Conservation (phyloP, 176 grass and related monocot genomes). For the Ensete glaucum region DNA sequence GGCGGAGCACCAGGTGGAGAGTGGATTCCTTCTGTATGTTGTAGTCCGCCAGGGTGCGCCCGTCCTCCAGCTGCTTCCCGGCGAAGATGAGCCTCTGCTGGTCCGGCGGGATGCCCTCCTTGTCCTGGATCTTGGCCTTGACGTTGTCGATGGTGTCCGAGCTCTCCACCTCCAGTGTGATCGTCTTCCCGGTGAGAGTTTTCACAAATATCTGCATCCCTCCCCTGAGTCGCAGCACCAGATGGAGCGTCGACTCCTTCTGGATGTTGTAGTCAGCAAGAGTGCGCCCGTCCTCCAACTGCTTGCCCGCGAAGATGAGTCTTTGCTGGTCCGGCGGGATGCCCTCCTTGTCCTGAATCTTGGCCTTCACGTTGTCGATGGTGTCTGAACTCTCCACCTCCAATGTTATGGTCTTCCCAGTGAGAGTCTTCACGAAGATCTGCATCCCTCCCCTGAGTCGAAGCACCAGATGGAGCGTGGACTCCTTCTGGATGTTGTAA, state of each 20-base stretch:
- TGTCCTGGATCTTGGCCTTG: constrained; percentile 18
- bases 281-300: constrained; percentile 10
- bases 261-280: constrained; percentile 16
- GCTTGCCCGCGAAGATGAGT: constrained; percentile 4
- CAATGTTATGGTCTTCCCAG: constrained; percentile 4
- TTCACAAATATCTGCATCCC: constrained; percentile 7
- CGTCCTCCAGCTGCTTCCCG: constrained; percentile 3
- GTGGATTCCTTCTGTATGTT: constrained; percentile 25
- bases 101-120: constrained; percentile 16
- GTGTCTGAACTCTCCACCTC: constrained; percentile 10
- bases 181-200: background rate
- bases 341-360: constrained; percentile 19
- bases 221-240: too few species aligned
- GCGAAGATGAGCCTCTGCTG: constrained; percentile 15
- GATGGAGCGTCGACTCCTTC: constrained; percentile 9
- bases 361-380: constrained; percentile 16
- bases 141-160: constrained; percentile 11
- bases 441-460: constrained; percentile 3
- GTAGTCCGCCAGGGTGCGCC: constrained; percentile 9
- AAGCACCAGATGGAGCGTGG: constrained; percentile 38
- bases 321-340: constrained; percentile 19
- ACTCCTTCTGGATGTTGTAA: constrained; percentile 71
- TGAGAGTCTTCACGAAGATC: constrained; percentile 13
- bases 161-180: background rate
- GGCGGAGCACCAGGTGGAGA: constrained; percentile 32